phyloP scores from a whole-genome alignment of 768 basidiomycete genomes.

The Mycena floridula region DNA sequence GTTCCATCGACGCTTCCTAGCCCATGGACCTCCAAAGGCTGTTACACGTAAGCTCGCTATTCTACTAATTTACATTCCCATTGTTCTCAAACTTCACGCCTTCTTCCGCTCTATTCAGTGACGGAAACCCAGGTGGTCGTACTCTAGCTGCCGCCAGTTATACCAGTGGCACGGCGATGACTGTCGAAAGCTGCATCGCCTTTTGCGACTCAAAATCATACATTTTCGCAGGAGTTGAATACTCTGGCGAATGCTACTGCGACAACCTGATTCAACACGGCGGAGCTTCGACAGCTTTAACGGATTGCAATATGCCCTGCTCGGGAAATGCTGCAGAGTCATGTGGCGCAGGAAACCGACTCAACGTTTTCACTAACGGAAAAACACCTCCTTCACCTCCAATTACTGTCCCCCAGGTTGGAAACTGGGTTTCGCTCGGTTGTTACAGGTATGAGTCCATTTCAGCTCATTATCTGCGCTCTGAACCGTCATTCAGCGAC shows the following conservation, averaged over 20 bases:
- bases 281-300: constrained; percentile 33
- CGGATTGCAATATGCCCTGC: constrained; percentile 60
- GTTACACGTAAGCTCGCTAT: constrained; percentile 50
- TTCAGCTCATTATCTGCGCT: constrained; percentile 24
- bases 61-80: constrained; percentile 1
- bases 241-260: constrained; percentile 59
- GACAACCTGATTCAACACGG: constrained; percentile 47
- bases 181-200: constrained; percentile 43
- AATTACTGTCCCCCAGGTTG: constrained; percentile 43
- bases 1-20: constrained; percentile 41
- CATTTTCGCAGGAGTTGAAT: constrained; percentile 70
- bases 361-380: constrained; percentile 65
- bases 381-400: constrained; percentile 50
- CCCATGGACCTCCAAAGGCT: constrained; percentile 54
- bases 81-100: neutral
- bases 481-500: constrained; percentile 30
- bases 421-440: constrained; percentile 66
- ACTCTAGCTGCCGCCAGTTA: constrained; percentile 47
- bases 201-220: constrained; percentile 43
- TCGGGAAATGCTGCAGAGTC: constrained; percentile 48
- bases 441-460: constrained; percentile 55
- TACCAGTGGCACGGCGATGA: constrained; percentile 49
- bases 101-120: constrained; percentile 29
- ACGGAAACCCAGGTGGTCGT: constrained; percentile 44
- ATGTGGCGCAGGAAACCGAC: constrained; percentile 54